Percentiles rank a stretch among this genome's conserved stretches.
Conservation (phyloP, 2,329 filamentous ascomycete species). For the Epicoccum sorghinum region DNA sequence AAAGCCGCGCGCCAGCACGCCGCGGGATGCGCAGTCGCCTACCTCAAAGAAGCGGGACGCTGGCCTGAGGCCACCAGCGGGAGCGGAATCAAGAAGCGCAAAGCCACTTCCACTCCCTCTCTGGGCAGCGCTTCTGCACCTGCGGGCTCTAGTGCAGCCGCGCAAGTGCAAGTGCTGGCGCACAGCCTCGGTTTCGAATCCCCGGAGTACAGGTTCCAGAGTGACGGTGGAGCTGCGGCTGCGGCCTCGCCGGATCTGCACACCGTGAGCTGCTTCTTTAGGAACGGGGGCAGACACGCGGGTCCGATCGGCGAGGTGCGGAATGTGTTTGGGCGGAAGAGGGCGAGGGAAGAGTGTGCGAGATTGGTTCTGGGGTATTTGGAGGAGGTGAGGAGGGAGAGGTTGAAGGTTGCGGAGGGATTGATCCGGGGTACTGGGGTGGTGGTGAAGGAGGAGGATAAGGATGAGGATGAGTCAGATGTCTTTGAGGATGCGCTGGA, state of each 20-base stretch:
- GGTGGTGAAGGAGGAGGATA: neutral
- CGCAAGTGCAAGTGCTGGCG: slow-evolving; percentile 29
- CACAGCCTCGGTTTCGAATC: slow-evolving; percentile 26
- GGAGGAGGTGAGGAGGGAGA: slow-evolving; percentile 34
- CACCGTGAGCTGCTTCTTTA: slow-evolving; percentile 46
- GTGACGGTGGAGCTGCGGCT: neutral
- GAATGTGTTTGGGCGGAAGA: slow-evolving; percentile 56
- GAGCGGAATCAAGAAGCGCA: slow-evolving; percentile 44
- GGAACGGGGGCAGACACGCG: slow-evolving; percentile 22
- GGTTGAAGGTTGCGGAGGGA: slow-evolving; percentile 2
- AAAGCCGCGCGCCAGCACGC: slow-evolving; percentile 51
- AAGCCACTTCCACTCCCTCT: neutral
- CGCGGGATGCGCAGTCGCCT: slow-evolving; percentile 49
- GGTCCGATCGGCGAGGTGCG: slow-evolving; percentile 50
- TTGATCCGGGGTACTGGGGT: slow-evolving; percentile 2
- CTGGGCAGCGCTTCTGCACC: neutral
- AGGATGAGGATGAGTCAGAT: slow-evolving; percentile 1
- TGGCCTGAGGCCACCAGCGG: slow-evolving; percentile 31
- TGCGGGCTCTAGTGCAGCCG: slow-evolving; percentile 4
- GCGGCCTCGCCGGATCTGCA: slow-evolving; percentile 34
- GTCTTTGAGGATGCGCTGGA: slow-evolving; percentile 9
- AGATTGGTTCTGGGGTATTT: slow-evolving; percentile 49
- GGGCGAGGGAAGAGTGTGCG: slow-evolving; percentile 58
- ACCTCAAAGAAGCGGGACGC: slow-evolving; percentile 46
- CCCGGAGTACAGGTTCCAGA: slow-evolving; percentile 27